phyloP scores from a whole-genome alignment of 257 asterid genomes.

The Plantago elongata region DNA sequence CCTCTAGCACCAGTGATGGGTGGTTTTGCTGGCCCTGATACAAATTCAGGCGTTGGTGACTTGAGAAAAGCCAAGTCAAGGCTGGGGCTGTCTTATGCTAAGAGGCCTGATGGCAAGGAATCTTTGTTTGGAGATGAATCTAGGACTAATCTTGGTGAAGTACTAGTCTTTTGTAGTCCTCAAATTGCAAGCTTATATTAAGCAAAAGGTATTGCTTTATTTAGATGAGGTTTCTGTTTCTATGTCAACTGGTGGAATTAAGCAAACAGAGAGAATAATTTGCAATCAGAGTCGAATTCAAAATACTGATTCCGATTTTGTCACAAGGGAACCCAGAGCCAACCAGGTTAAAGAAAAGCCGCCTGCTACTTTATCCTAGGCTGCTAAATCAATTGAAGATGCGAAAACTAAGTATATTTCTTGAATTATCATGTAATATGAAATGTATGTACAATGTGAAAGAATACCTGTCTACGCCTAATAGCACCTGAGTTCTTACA shows the following conservation, averaged over 20 bases:
- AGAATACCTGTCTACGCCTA: slow-evolving; percentile 17
- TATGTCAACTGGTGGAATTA: no score
- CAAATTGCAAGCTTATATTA: slow-evolving; percentile 82
- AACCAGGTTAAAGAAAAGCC: no score
- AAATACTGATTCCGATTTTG: no score
- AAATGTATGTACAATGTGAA: slow-evolving; percentile 26
- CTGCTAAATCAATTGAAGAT: no score
- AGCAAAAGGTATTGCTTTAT: background rate
- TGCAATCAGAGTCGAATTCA: no score
- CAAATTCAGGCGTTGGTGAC: slow-evolving; percentile 76
- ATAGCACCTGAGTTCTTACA: slow-evolving; percentile 7
- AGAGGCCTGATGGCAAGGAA: slow-evolving; percentile 69
- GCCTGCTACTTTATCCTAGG: no score
- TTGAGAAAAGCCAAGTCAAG: slow-evolving; percentile 82
- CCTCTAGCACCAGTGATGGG: slow-evolving; percentile 95
- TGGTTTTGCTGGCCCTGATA: slow-evolving; percentile 87
- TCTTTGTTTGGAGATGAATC: slow-evolving; percentile 80
- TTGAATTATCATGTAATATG: slow-evolving; percentile 18
- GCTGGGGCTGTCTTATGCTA: slow-evolving; percentile 79
- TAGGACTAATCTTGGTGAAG: slow-evolving; percentile 52
- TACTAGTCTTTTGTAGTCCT: slow-evolving; percentile 80
- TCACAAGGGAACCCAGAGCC: no score
- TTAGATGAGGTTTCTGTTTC: no score
- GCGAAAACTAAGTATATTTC: background rate
- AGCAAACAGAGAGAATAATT: no score